Evolutionary conservation across 2,329 filamentous ascomycete species (phyloP).

Genomic region (Sphaerulina vaccinii): DNA sequence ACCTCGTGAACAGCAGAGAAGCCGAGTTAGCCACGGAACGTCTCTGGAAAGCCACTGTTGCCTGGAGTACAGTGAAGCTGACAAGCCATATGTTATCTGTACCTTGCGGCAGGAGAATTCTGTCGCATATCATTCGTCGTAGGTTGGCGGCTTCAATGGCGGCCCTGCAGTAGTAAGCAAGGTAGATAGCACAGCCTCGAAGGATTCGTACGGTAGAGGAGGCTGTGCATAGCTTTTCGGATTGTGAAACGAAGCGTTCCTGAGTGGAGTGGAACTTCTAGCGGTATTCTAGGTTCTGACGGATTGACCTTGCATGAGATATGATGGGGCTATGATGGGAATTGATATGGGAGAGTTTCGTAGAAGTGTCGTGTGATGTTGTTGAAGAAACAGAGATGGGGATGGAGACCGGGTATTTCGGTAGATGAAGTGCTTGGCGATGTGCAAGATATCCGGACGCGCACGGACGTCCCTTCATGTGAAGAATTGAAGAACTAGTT

Average conservation of each 20-base stretch:
- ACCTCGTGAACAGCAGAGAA: no score
- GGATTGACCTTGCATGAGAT: not conserved
- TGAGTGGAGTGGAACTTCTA: not conserved
- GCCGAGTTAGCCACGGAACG: no score
- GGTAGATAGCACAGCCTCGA: slow-evolving; percentile 12
- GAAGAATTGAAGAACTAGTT: not conserved
- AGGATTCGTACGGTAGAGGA: slow-evolving; percentile 8
- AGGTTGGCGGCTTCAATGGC: slow-evolving; percentile 6
- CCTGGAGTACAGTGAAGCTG: no score
- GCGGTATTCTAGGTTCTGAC: slow-evolving; percentile 1
- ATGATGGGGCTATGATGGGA: slow-evolving; percentile 4
- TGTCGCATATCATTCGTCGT: slow-evolving; percentile 3
- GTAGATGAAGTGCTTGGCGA: no score
- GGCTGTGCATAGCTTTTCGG: slow-evolving; percentile 4
- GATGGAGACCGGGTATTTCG: not conserved
- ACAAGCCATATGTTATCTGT: not conserved
- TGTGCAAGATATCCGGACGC: no score
- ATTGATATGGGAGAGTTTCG: not conserved
- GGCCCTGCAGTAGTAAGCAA: not conserved
- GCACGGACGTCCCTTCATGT: no score
- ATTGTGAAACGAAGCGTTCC: slow-evolving; percentile 11
- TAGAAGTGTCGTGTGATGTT: no score
- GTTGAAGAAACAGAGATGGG: not conserved
- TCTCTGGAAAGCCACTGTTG: no score
- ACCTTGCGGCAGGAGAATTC: not conserved